Base-by-base conservation (phyloP, 495 filamentous ascomycete species). In the Ascodesmis nigricans region DNA sequence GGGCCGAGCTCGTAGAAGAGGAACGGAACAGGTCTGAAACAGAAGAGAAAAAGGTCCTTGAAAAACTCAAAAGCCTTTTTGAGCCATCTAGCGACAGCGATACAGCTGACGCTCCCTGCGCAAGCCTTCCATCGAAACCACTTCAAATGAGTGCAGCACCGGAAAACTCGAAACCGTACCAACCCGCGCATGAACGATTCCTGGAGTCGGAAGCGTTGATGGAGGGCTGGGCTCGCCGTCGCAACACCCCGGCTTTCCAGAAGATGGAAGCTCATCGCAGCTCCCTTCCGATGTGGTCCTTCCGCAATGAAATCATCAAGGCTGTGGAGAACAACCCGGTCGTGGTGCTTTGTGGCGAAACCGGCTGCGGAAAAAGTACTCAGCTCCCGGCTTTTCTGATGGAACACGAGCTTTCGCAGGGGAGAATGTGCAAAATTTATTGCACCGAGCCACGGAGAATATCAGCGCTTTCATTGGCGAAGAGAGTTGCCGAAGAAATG, bases 281-380 rank as follows among this genome's bases (percentile, higher is more conserved):
- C 57, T 72, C 69, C 35, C 62, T 97, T 15, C 87, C 87, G 3
- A 91, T 97, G 55, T 92, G 78, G 73, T 62, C 65, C 22, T 91
- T 82, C 54, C 73, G 71, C 39, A 58, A 75, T 8, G 65, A 78
- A 9, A 75, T 90, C 18, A 60, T 95, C 5, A 55, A 62, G 18
- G 62, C 76, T 1, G 71, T 92, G 22, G 71, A 78, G 26, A 55
- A 54, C 3, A 62, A 91, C 40, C 87, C 79, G 48, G 73, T 84
- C 3, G 65, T 84, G 4, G 91, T 95, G 35, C 65, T 93, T 21
- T 91, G 81, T 49, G 84, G 84, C 44, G 87, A 95, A 56, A 97
- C 87, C 9, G 87, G 87, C 47, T 92, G 72, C 56, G 87, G 87
- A 35, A 97, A 97, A 61, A 91, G 81, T 57, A 97, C 87, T 0